Base-by-base conservation (phyloP, 106 monocot genomes). In the Allium fistulosum region DNA sequence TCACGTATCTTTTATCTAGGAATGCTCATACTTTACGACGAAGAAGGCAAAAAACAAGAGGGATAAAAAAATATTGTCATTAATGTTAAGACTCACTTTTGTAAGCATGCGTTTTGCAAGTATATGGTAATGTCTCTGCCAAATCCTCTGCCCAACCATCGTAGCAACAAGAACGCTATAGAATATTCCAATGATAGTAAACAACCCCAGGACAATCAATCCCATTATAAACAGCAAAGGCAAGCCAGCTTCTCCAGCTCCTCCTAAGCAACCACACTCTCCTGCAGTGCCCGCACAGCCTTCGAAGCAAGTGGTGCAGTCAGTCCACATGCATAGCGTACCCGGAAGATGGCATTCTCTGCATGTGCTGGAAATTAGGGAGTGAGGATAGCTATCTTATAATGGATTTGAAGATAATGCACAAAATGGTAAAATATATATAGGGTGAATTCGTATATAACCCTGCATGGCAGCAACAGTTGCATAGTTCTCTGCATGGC, bases 121-220 rank as follows among this genome's bases (percentile, higher is more conserved):
- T 63, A 97, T 92, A 69, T 97, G 92, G 65, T 92, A 97, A 70
- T 97, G 97, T 10, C 92, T 80, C 78, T 89, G 92, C 97, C 97
- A 97, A 48, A 97, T 97, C 57, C 92, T 70, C 63, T 92, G 97
- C 49, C 97, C 92, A 52, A 97, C 88, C 92, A 97, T 90, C 9
- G 97, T 97, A 13, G 92, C 92, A 50, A 97, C 92, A 17, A 97
- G 79, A 27, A 97, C 84, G 49, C 97, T 87, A 78, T 97, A 97
- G 71, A 97, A 97, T 60, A 97, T 92, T 73, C 97, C 97, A 10
- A 97, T 76, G 8, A 92, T 67, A 15, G 87, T 92, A 67, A 97
- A 90, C 0, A 97, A 68, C 8, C 92, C 97, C 9, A 97, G 80
- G 12, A 97, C 77, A 45, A 97, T 67, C 46, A 97, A 66, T 18